Evolutionary conservation across 805 yeast species (phyloP), one percentile per base, ranked within the genome.

Genomic region (Kluyveromyces lactis): DNA sequence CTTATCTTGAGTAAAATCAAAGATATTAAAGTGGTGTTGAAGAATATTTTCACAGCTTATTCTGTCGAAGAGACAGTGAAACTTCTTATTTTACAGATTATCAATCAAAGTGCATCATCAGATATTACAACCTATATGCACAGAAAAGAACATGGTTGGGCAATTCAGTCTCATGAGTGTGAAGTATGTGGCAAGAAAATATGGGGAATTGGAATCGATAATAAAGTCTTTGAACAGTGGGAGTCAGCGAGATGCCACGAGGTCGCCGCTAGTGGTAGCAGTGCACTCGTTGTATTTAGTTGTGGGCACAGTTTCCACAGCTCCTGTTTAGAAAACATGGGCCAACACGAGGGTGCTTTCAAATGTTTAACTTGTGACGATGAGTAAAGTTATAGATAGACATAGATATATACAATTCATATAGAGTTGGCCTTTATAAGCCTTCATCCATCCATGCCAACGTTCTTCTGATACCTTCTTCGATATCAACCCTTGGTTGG

Each of bases 361-460:
- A n/a, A 23, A 11, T 59, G 63, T 40, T 41, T 59, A 16, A 38
- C 41, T 7, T 56, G 62, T 38, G 24, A 21, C 24, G 24, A 9
- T 21, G 6, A 21, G 24, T 31, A 4, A 18, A n/a, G n/a, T 24
- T 36, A 28, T 17, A 9, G 6, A 26, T 6, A 15, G 21, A 31
- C n/a, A 18, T 6, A 15, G 21, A 31, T 5, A 18, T 6, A 18
- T 18, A 32, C 17, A 32, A 19, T 32, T 8, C 16, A 8, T 16
- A 16, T 19, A 13, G 26, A 10, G 8, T 12, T 18, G 6, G 24
- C 4, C 12, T 18, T 31, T 44, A 40, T 36, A 56, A 38, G 30
- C 44, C 54, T 61, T 86, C 95, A 55, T 87, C 81, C 82, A 89
- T 81, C 94, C 95, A 87, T 39, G 78, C 84, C 42, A 87, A 66